phyloP scores from a whole-genome alignment of 2,329 filamentous ascomycete species.

The Pseudogymnoascus sp. region DNA sequence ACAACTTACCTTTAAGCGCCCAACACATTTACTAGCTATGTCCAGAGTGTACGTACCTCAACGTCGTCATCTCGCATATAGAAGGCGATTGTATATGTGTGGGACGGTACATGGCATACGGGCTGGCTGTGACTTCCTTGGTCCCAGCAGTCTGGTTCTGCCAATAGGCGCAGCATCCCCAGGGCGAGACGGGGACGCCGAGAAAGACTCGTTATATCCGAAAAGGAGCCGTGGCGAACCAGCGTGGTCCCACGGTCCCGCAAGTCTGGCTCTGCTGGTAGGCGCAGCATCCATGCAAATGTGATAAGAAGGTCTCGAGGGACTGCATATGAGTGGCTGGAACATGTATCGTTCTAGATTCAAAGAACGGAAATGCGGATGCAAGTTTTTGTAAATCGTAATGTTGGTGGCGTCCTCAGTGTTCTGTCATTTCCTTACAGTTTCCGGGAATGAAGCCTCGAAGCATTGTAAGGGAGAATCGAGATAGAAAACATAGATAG shows the following conservation, averaged over 20 bases:
- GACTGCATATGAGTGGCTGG: background rate
- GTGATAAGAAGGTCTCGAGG: background rate
- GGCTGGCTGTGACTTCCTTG: background rate
- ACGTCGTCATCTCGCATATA: background rate
- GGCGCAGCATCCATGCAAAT: background rate
- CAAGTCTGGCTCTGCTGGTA: background rate
- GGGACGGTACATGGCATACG: background rate
- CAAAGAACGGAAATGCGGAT: background rate
- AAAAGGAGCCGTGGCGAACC: background rate
- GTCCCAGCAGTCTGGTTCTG: background rate
- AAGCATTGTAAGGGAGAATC: background rate
- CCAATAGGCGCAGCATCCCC: background rate
- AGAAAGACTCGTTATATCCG: background rate
- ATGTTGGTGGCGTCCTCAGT: background rate
- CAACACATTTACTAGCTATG: background rate
- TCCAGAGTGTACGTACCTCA: background rate
- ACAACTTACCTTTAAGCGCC: background rate
- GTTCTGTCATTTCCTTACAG: background rate
- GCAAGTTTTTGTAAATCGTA: background rate
- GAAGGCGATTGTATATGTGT: background rate
- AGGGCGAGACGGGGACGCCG: background rate
- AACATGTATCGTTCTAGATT: background rate
- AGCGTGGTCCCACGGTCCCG: background rate
- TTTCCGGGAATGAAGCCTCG: background rate
- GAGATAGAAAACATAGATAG: background rate